Conservation (phyloP, 331 rosid genomes). For the Rhamnella rubrinervis region DNA sequence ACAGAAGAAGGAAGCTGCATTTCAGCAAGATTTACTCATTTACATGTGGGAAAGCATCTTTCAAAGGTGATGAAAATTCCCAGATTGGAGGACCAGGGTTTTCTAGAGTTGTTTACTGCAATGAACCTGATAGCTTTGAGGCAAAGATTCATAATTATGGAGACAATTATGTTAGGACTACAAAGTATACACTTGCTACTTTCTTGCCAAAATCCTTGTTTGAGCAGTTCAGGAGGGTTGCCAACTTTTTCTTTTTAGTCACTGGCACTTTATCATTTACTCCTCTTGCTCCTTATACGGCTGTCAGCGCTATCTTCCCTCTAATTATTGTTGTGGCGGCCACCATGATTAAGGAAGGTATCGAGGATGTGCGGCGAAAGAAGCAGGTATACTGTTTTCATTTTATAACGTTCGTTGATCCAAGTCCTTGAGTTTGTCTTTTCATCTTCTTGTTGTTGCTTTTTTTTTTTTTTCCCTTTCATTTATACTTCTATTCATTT, state of each 20-base stretch:
- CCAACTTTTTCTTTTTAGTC: conserved; percentile 84
- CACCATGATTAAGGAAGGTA: conserved; percentile 81
- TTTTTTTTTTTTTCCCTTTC: conserved; percentile 6
- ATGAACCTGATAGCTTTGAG: conserved; percentile 61
- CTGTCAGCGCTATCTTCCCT: conserved; percentile 86
- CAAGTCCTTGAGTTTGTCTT: not conserved
- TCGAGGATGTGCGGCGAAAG: conserved; percentile 80
- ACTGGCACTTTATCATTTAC: conserved; percentile 77
- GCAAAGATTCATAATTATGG: conserved; percentile 52
- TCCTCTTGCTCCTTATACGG: conserved; percentile 72
- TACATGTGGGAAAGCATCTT: conserved; percentile 57
- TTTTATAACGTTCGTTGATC: not conserved
- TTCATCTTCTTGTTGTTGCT: conserved; percentile 7
- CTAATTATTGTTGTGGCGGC: conserved; percentile 56
- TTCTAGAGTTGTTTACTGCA: conserved; percentile 76
- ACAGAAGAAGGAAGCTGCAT: conserved; percentile 52
- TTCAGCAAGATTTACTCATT: conserved; percentile 92
- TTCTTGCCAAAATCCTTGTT: conserved; percentile 92
- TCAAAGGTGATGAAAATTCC: conserved; percentile 60
- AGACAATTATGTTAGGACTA: conserved; percentile 71
- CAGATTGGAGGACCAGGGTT: conserved; percentile 78
- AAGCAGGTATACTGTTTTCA: conserved; percentile 63
- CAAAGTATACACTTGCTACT: conserved; percentile 72
- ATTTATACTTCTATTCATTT: not conserved
- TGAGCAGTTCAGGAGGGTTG: conserved; percentile 99